A percentile compares a stretch with the other conserved stretches of the same genome.
Conservation (phyloP, 257 asterid species). For the Scutellaria baicalensis region DNA sequence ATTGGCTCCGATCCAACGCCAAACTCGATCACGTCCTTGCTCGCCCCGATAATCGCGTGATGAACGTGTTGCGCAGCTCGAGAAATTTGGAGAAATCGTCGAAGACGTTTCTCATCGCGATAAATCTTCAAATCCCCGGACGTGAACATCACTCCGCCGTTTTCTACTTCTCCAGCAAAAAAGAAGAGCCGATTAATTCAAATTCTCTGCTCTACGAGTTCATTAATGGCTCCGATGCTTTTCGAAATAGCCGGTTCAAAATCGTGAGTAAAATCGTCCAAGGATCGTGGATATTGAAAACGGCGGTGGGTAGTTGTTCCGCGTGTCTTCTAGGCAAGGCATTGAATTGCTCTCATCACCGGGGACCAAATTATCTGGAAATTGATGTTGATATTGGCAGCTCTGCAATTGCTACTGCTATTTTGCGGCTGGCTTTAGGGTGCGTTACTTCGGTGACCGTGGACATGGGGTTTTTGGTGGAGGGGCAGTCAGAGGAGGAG, state of each 20-base stretch:
- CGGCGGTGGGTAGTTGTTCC: slow-evolving; percentile 84
- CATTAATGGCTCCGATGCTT: slow-evolving; percentile 62
- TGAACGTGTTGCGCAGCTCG: slow-evolving; percentile 42
- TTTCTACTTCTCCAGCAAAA: slow-evolving; percentile 64
- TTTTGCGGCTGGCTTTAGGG: slow-evolving; percentile 77
- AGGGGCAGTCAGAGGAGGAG: slow-evolving; percentile 65
- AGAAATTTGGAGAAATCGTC: slow-evolving; percentile 22
- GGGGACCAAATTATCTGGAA: slow-evolving; percentile 69
- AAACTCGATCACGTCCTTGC: slow-evolving; percentile 80
- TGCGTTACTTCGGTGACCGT: slow-evolving; percentile 75
- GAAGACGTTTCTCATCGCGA: slow-evolving; percentile 59
- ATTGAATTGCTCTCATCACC: slow-evolving; percentile 59
- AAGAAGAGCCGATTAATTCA: slow-evolving; percentile 43
- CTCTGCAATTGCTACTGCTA: slow-evolving; percentile 81
- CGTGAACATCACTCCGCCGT: slow-evolving; percentile 87
- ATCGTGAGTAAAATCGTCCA: slow-evolving; percentile 76
- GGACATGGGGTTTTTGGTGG: slow-evolving; percentile 94
- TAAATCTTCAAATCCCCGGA: slow-evolving; percentile 85
- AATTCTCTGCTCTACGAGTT: slow-evolving; percentile 59
- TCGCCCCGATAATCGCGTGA: slow-evolving; percentile 67
- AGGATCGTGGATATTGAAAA: slow-evolving; percentile 91
- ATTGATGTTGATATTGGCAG: slow-evolving; percentile 90
- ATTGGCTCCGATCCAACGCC: slow-evolving; percentile 81
- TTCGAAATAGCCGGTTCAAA: slow-evolving; percentile 70
- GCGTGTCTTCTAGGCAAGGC: slow-evolving; percentile 87